These are phyloP conservation scores for Trypanosoma mega DNA, from an alignment of 208 protist genomes.

Conservation along the genomic window DNA sequence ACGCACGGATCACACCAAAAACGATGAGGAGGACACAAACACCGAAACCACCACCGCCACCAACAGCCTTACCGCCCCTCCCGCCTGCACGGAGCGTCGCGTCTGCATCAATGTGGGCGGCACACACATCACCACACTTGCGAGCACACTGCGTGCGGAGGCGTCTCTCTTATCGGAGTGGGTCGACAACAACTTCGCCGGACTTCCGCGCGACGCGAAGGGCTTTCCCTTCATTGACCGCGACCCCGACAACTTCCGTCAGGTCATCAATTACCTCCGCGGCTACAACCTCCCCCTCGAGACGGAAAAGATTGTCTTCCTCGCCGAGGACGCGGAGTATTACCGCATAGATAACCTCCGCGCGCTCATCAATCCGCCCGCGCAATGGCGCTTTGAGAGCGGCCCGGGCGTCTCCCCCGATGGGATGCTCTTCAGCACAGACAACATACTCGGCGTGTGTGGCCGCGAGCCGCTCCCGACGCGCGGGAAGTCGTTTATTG, in stretches of 20 bases:
- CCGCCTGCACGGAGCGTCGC: conserved; percentile 16
- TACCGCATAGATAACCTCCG: conserved; percentile 57
- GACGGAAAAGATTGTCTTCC: conserved; percentile 59
- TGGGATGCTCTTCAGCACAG: conserved; percentile 61
- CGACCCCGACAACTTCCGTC: conserved; percentile 67
- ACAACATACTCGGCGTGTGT: conserved; percentile 73
- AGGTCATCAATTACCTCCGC: conserved; percentile 84
- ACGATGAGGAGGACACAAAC: conserved; percentile 14
- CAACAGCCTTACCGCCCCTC: not conserved
- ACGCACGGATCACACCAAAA: not conserved
- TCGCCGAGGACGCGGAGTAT: conserved; percentile 76
- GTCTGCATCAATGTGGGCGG: conserved; percentile 80
- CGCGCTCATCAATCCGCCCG: conserved; percentile 47
- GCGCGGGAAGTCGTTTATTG: conserved; percentile 43
- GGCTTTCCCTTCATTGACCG: conserved; percentile 86
- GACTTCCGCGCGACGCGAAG: conserved; percentile 64
- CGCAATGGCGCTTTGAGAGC: conserved; percentile 64
- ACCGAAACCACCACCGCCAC: not conserved
- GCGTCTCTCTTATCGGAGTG: conserved; percentile 66
- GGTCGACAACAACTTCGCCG: conserved; percentile 57
- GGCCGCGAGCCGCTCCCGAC: conserved; percentile 63
- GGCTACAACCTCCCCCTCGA: conserved; percentile 75
- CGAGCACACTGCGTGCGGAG: conserved; percentile 61
- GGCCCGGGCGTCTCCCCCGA: conserved; percentile 70
- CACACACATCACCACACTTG: conserved; percentile 60